Conservation (phyloP, 495 filamentous ascomycete species). For the Evernia prunastri region DNA sequence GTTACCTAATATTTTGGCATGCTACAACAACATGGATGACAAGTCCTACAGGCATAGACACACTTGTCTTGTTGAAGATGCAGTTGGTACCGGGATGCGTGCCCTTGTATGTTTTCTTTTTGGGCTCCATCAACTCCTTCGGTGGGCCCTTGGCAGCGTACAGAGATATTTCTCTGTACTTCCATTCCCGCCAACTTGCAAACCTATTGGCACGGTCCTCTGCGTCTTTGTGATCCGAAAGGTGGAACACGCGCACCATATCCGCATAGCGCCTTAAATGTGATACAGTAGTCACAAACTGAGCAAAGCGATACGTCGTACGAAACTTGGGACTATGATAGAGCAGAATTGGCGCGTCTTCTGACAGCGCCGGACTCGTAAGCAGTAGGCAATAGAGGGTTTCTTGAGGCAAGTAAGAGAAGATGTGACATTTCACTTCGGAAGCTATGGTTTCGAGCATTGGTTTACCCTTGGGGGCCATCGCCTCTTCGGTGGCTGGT, state of each 20-base stretch:
- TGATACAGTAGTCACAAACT: conserved; percentile 33
- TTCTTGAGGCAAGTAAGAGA: conserved; percentile 23
- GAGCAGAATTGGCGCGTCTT: conserved; percentile 27
- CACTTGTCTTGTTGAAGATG: not conserved
- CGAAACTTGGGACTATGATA: conserved; percentile 31
- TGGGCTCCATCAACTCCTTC: not conserved
- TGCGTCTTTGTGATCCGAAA: conserved; percentile 21
- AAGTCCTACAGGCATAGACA: conserved; percentile 7
- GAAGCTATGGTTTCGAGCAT: conserved; percentile 29
- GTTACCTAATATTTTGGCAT: conserved; percentile 17
- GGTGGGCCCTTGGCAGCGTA: not conserved
- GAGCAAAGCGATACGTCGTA: conserved; percentile 37
- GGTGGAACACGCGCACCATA: conserved; percentile 31
- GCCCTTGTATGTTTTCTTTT: conserved; percentile 1
- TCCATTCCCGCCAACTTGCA: conserved; percentile 36
- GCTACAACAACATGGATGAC: conserved; percentile 13
- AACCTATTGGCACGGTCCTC: conserved; percentile 15
- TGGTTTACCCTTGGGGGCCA: conserved; percentile 23
- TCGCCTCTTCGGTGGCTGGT: not conserved
- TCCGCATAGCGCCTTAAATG: conserved; percentile 27
- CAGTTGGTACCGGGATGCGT: not conserved
- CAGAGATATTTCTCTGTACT: conserved; percentile 23
- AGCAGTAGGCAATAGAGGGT: conserved; percentile 29
- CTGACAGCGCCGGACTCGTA: conserved; percentile 26
- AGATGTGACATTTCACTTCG: conserved; percentile 28